These are phyloP conservation scores for Hypoxylon intermedium DNA, from an alignment of 495 filamentous ascomycete species.

Conservation along the genomic window DNA sequence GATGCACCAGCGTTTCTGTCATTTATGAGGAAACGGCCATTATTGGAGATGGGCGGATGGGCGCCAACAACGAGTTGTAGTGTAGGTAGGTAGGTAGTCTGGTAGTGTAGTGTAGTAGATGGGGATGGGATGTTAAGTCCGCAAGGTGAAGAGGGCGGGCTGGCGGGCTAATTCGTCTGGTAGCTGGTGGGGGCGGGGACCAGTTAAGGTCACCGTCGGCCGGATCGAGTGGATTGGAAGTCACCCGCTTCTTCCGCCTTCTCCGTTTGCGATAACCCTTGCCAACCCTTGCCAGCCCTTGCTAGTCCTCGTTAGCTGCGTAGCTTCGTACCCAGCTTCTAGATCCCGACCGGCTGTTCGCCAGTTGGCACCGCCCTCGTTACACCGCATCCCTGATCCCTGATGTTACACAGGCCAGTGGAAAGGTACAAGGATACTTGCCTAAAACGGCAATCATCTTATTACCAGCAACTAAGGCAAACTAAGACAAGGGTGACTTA, in stretches of 20 bases:
- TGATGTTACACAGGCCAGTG: not conserved
- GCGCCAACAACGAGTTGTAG: too few species aligned
- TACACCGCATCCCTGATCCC: not conserved
- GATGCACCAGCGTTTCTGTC: conserved; percentile 24
- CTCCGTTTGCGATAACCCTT: too few species aligned
- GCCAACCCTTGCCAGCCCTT: too few species aligned
- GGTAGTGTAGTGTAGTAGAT: not conserved
- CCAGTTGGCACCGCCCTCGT: conserved; percentile 6
- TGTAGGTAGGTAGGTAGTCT: too few species aligned
- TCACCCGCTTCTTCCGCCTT: conserved; percentile 32
- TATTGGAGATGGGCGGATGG: conserved; percentile 25
- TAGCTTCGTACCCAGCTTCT: too few species aligned
- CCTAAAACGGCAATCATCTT: too few species aligned
- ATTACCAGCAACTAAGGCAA: too few species aligned
- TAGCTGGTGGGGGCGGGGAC: conserved; percentile 27
- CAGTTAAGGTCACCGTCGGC: conserved; percentile 3
- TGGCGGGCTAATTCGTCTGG: too few species aligned
- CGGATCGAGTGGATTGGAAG: conserved; percentile 36
- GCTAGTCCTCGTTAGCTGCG: too few species aligned
- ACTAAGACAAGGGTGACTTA: too few species aligned
- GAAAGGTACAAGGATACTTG: conserved; percentile 5
- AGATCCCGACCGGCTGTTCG: conserved; percentile 30
- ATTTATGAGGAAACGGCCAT: conserved; percentile 28
- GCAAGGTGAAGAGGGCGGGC: not conserved
- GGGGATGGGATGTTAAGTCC: not conserved